Base-by-base conservation (phyloP, 2,329 filamentous ascomycete genomes). In the Sporothrix humicola region DNA sequence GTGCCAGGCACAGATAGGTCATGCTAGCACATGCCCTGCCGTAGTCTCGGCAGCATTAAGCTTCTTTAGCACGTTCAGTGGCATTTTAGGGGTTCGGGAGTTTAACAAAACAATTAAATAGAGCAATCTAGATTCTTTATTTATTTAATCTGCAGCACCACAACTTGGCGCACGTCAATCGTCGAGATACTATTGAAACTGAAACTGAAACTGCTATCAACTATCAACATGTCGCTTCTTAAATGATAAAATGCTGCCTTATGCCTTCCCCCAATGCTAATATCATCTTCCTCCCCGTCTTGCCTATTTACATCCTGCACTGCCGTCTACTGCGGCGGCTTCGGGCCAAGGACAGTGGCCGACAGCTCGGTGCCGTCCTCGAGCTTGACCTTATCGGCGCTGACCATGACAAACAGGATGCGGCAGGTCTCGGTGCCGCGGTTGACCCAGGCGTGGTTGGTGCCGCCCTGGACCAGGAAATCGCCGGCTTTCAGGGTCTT, bases 371-470 rank as follows among this genome's bases (percentile, higher is more conserved):
- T 79, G 12, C 83, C 84, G 75, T 82, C 78, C 26, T 75, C 77
- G 9, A 83, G 78, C 61, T 78, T 77, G 68, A 86, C 77, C 77
- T 82, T 82, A 65, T 84, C 79, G 17, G 81, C 79, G 8, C 81
- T 81, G 3, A 85, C 77, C 80, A 82, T 81, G 54, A 85, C 81
- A 71, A 80, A 82, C 58, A 83, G 76, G 0, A 85, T 78, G 31
- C 82, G 78, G 68, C 82, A 84, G 17, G 80, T 74, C 63, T 81
- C 79, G 1, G 79, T 75, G 0, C 79, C 79, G 15, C 81, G 79
- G 73, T 86, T 86, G 17, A 80, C 77, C 83, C 85, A 87, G 12
- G 78, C 77, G 77, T 87, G 85, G 72, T 82, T 85, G 9, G 79
- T 80, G 0, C 84, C 85, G 56, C 82, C 78, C 77, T 85, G 81